These are phyloP conservation scores for Eutrema heterophyllum DNA, from an alignment of 345 rosid genomes.

Conservation along the genomic window DNA sequence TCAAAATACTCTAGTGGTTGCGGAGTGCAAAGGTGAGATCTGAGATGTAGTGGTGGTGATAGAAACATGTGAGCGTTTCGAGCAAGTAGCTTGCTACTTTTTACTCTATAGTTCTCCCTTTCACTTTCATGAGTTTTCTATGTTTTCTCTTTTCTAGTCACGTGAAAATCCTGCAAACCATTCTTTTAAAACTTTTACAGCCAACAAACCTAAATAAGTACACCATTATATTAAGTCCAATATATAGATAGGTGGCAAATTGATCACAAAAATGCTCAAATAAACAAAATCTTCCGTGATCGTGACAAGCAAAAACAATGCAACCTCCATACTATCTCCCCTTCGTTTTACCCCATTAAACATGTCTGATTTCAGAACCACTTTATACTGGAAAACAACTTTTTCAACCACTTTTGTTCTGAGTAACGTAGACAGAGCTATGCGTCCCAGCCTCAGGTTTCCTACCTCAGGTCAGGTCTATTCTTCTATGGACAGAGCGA, in stretches of 20 bases:
- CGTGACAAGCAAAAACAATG: background rate
- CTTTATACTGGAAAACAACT: background rate
- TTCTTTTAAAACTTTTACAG: background rate
- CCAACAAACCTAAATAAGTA: background rate
- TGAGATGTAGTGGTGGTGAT: background rate
- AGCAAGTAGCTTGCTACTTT: slow-evolving; percentile 17
- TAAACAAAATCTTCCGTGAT: background rate
- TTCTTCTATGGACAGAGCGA: background rate
- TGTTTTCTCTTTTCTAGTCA: background rate
- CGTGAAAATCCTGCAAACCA: slow-evolving; percentile 13
- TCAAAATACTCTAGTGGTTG: background rate
- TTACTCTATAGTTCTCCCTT: background rate
- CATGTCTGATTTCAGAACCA: background rate
- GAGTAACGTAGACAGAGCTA: background rate
- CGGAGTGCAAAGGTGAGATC: background rate
- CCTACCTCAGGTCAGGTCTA: background rate
- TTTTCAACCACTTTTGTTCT: background rate
- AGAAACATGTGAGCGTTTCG: slow-evolving; percentile 15
- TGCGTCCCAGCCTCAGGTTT: background rate
- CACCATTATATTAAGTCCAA: background rate
- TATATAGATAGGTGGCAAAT: background rate
- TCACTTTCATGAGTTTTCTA: slow-evolving; percentile 12
- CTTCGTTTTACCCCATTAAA: background rate
- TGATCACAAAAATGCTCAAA: background rate
- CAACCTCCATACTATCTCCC: background rate